Percentiles rank a stretch among this genome's conserved stretches.
These are phyloP conservation scores for Tricholoma saponaceum DNA, from an alignment of 768 basidiomycete genomes.

Conservation along the genomic window DNA sequence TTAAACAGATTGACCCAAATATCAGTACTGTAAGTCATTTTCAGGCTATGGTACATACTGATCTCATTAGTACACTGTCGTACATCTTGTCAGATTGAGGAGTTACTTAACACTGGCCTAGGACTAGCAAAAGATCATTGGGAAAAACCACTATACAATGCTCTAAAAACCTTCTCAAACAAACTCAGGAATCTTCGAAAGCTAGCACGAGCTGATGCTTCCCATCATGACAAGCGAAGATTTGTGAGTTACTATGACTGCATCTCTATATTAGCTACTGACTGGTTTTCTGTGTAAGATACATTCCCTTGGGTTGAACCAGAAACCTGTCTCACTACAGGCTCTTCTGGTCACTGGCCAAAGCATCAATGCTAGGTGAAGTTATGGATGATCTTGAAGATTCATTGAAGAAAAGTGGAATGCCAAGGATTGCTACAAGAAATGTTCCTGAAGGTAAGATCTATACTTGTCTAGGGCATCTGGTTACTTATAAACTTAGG, in stretches of 20 bases:
- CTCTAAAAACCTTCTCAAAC: neutral
- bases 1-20: neutral
- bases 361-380: neutral
- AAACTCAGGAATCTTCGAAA: neutral
- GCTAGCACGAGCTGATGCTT: neutral
- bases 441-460: neutral
- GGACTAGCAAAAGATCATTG: neutral
- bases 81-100: neutral
- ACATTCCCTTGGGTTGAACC: neutral
- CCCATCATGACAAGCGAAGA: neutral
- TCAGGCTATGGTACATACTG: neutral
- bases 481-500: neutral
- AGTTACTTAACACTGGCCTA: neutral
- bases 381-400: neutral
- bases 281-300: neutral
- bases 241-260: neutral
- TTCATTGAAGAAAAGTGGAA: neutral
- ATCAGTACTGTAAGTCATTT: neutral
- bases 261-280: neutral
- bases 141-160: neutral
- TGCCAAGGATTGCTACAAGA: neutral
- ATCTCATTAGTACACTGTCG: neutral
- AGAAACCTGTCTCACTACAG: neutral
- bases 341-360: neutral
- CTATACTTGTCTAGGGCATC: neutral